A percentile compares a stretch with the other conserved stretches of the same genome.
Conservation (phyloP, 192 early-diverging fungal species). For the Coemansia sp. region DNA sequence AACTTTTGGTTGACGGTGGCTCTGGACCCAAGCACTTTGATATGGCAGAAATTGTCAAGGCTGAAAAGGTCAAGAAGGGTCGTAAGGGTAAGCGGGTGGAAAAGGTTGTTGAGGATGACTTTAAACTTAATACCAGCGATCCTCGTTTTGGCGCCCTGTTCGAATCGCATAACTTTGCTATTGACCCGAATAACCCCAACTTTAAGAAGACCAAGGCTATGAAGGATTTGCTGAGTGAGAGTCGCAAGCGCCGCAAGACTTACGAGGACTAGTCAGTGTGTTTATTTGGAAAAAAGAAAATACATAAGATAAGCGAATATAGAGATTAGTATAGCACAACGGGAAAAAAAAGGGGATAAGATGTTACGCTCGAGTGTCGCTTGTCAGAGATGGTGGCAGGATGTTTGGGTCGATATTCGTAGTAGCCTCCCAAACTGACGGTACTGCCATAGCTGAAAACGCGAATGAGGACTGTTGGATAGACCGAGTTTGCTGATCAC, state of each 20-base stretch:
- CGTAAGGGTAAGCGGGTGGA: slow-evolving; percentile 54
- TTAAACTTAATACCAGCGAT: slow-evolving; percentile 83
- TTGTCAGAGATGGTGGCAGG: background rate
- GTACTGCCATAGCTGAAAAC: slow-evolving; percentile 20
- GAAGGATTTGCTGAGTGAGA: slow-evolving; percentile 41
- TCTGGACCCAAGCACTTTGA: slow-evolving; percentile 77
- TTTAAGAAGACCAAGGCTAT: slow-evolving; percentile 59
- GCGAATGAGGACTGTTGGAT: background rate
- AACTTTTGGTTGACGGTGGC: slow-evolving; percentile 76
- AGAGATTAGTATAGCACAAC: too few species aligned
- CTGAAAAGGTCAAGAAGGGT: slow-evolving; percentile 74
- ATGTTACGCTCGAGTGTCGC: background rate
- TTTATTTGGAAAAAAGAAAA: slow-evolving; percentile 1
- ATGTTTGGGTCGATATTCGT: background rate
- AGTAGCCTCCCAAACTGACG: slow-evolving; percentile 41
- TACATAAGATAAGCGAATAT: background rate
- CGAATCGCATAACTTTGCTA: slow-evolving; percentile 85
- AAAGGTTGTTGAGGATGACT: slow-evolving; percentile 66
- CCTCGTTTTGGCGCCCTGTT: slow-evolving; percentile 80
- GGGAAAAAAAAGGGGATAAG: background rate
- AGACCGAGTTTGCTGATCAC: background rate
- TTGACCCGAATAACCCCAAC: slow-evolving; percentile 94
- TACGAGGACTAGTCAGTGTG: slow-evolving; percentile 11
- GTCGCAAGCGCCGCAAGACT: slow-evolving; percentile 49
- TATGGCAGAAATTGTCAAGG: slow-evolving; percentile 81